A percentile compares a stretch with the other conserved stretches of the same genome.
Evolutionary conservation across 2,329 filamentous ascomycete species (phyloP).

Genomic region (Penicillium sp.): DNA sequence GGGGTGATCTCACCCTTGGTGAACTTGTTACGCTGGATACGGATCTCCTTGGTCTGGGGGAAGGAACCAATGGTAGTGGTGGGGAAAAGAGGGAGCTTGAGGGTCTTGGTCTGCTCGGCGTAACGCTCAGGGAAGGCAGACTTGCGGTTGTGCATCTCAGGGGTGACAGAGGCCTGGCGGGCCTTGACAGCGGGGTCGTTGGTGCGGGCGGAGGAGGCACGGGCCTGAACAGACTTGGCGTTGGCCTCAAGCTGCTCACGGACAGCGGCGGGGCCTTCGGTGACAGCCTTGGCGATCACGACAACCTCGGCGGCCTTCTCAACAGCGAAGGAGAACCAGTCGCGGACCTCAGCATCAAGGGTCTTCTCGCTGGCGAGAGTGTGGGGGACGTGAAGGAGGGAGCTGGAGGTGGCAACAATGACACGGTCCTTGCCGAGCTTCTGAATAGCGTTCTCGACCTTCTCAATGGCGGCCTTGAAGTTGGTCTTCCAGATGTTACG

Average conservation of each 20-base stretch:
- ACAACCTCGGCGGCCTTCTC: constrained; percentile 93
- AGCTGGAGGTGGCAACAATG: constrained; percentile 94
- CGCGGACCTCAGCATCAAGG: constrained; percentile 84
- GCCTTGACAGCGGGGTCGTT: constrained; percentile 98
- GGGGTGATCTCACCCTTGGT: constrained; percentile 96
- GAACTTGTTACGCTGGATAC: constrained; percentile 94
- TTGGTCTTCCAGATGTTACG: constrained; percentile 99
- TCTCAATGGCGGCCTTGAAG: constrained; percentile 91
- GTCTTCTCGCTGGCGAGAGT: constrained; percentile 98
- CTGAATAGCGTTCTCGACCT: constrained; percentile 83
- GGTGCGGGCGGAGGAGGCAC: constrained; percentile 87
- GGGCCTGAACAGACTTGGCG: constrained; percentile 87
- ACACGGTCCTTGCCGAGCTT: constrained; percentile 97
- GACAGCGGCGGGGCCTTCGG: constrained; percentile 82
- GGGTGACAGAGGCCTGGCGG: constrained; percentile 81
- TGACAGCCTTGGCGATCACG: constrained; percentile 94
- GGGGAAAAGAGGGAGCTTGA: constrained; percentile 94
- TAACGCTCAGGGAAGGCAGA: constrained; percentile 83
- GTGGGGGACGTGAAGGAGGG: constrained; percentile 97
- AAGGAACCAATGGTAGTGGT: constrained; percentile 99
- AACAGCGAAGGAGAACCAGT: constrained; percentile 98
- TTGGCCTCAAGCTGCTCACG: constrained; percentile 91
- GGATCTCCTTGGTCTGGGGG: constrained; percentile 99
- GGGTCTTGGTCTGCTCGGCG: constrained; percentile 81
- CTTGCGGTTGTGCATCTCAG: constrained; percentile 87